Evolutionary conservation across 208 protist species (phyloP), one percentile per base, ranked within the genome.

Genomic region (Wallacemonas sp.): DNA sequence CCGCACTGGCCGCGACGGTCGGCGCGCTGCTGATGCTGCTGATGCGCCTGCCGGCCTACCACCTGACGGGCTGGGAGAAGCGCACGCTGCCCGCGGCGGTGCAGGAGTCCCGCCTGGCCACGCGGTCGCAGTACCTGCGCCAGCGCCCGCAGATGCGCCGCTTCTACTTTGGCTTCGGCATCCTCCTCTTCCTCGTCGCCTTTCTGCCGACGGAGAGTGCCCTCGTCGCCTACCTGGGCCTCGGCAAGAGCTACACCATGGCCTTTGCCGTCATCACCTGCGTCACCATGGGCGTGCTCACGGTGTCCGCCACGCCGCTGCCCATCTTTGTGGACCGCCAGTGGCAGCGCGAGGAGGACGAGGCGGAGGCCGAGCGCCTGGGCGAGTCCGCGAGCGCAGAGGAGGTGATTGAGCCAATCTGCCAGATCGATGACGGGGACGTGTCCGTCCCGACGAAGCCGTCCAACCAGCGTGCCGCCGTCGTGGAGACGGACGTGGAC

Each of bases 121-220:
- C 59, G 0, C 67, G 65, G 29, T 55, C 49, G 38, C 33, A 61
- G 61, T 79, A 79, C 62, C 61, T 79, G 23, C 4, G 54, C 11
- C 79, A 85, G 59, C 64, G 74, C 28, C 74, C 79, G 7, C 66
- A 59, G 23, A 50, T 72, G 32, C 48, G 44, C 38, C 74, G 79
- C 23, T 85, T 85, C 62, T 33, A 69, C n/a, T 71, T 67, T 39
- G 74, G 70, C 25, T 65, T 81, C 36, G 39, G 29, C n/a, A 33
- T 81, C 44, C 22, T 85, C 50, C 22, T 59, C 65, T 16, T 81
- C 2, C 72, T 91, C 25, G 72, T 81, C 26, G 38, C 86, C 41
- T 91, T 74, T 48, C 70, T 91, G 29, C 77, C 79, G 16, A 62
- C 77, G 23, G 70, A 82, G 63, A 76, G 74, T 33, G 79, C 77